Evolutionary conservation across 75 land plant genomes (phyloP).

Genomic region (Azolla pinnata): DNA sequence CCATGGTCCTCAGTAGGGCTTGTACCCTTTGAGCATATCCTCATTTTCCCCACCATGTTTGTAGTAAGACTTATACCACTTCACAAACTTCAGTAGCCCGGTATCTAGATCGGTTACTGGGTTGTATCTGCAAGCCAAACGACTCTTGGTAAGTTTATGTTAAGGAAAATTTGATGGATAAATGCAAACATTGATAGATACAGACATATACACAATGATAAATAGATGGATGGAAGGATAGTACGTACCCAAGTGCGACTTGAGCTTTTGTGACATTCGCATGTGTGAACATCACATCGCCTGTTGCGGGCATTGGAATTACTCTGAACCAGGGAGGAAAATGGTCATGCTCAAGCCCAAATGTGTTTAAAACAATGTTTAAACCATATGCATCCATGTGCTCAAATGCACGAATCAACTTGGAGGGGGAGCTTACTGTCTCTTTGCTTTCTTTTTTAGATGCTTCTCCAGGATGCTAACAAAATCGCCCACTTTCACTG

Average conservation of each 20-base stretch:
- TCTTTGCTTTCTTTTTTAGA: constrained; percentile 58
- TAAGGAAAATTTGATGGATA: no score
- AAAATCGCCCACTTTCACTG: constrained; percentile 59
- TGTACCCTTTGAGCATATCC: constrained; percentile 12
- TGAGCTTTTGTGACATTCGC: constrained; percentile 56
- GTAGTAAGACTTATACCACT: constrained; percentile 24
- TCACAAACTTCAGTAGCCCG: constrained; percentile 22
- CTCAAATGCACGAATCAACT: no score
- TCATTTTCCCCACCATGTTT: constrained; percentile 9
- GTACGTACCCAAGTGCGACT: constrained; percentile 38
- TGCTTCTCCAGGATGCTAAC: constrained; percentile 58
- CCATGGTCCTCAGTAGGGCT: constrained; percentile 6
- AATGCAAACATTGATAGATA: no score
- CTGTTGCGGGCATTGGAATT: constrained; percentile 76
- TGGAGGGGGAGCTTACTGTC: constrained; percentile 20
- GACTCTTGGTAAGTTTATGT: background rate
- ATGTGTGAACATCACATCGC: constrained; percentile 80
- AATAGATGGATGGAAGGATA: no score
- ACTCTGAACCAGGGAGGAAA: constrained; percentile 7
- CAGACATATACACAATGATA: no score
- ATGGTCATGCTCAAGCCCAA: no score
- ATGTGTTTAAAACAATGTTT: no score
- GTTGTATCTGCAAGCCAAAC: constrained; percentile 11
- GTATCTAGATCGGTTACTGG: constrained; percentile 17
- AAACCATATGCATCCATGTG: background rate